Evolutionary conservation across 139 green algal genomes (phyloP).

Genomic region (Closterium sp.): DNA sequence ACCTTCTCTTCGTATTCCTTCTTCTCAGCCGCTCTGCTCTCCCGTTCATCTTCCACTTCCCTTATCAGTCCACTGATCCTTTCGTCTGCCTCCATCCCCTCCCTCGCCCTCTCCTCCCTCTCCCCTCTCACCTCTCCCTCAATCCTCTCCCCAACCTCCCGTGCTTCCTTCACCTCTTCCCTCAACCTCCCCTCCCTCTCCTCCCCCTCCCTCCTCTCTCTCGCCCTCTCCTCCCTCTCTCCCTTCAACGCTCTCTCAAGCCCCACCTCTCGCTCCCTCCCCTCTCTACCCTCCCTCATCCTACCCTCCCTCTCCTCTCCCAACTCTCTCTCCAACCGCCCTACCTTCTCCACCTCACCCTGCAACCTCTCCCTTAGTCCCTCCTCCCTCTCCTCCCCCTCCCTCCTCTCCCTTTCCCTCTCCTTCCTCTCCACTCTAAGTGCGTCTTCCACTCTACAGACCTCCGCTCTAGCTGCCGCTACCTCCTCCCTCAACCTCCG

Average conservation of each 20-base stretch:
- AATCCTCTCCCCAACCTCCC: not conserved
- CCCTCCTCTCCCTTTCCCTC: not conserved
- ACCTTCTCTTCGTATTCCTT: not conserved
- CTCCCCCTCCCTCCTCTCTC: no score
- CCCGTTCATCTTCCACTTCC: not conserved
- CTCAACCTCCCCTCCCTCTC: not conserved
- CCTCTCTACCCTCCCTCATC: not conserved
- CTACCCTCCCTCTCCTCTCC: not conserved
- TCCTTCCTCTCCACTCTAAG: not conserved
- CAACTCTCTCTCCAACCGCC: not conserved
- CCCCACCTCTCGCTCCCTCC: not conserved
- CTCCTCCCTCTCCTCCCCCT: not conserved
- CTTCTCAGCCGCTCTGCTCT: not conserved
- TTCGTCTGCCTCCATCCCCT: not conserved
- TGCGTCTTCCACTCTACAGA: not conserved
- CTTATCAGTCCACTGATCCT: not conserved
- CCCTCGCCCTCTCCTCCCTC: not conserved
- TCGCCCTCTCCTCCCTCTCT: not conserved
- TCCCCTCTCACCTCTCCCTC: not conserved
- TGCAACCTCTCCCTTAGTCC: not conserved
- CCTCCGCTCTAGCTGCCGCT: not conserved
- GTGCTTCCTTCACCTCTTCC: not conserved
- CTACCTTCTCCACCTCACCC: not conserved
- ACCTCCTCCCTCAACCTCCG: not conserved
- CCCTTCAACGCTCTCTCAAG: not conserved